These are phyloP conservation scores for Botrytis tulipae DNA, from an alignment of 2,329 filamentous ascomycete species.

Conservation along the genomic window DNA sequence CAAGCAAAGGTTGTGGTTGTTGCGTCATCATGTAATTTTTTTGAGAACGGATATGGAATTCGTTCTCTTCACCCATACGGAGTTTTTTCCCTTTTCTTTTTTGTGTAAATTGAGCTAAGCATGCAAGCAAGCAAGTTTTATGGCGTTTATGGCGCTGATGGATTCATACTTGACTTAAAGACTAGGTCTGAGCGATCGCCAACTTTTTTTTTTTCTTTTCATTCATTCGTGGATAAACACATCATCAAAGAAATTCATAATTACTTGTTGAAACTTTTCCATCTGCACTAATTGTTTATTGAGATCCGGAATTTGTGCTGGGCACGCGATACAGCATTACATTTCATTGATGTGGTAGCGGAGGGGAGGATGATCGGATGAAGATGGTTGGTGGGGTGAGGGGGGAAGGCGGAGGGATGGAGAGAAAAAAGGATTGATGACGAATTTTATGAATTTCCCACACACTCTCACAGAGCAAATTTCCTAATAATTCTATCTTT, in stretches of 20 bases:
- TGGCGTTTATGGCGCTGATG: conserved; percentile 11
- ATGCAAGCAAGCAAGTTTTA: conserved; percentile 12
- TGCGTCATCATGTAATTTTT: conserved; percentile 49
- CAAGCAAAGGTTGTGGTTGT: conserved; percentile 49
- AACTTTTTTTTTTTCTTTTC: not conserved
- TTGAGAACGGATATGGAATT: conserved; percentile 1
- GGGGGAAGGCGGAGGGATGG: not conserved
- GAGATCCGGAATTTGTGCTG: conserved; percentile 6
- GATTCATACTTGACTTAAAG: conserved; percentile 10
- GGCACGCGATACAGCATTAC: not conserved
- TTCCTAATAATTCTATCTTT: not conserved
- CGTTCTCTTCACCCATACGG: conserved; percentile 8
- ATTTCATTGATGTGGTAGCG: not conserved
- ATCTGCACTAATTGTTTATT: conserved; percentile 10
- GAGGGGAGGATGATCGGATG: not conserved
- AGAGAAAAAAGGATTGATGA: conserved; percentile 10
- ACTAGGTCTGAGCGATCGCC: conserved; percentile 17
- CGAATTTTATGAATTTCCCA: conserved; percentile 17
- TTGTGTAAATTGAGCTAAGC: conserved; percentile 14
- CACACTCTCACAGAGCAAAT: not conserved
- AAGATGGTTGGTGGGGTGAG: not conserved
- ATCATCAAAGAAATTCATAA: conserved; percentile 9
- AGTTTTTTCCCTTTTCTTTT: not conserved
- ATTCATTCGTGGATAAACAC: conserved; percentile 5
- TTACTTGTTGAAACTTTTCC: conserved; percentile 14